Evolutionary conservation across 352 stramenopile genomes (phyloP).

Genomic region (Pythium dissotocum): DNA sequence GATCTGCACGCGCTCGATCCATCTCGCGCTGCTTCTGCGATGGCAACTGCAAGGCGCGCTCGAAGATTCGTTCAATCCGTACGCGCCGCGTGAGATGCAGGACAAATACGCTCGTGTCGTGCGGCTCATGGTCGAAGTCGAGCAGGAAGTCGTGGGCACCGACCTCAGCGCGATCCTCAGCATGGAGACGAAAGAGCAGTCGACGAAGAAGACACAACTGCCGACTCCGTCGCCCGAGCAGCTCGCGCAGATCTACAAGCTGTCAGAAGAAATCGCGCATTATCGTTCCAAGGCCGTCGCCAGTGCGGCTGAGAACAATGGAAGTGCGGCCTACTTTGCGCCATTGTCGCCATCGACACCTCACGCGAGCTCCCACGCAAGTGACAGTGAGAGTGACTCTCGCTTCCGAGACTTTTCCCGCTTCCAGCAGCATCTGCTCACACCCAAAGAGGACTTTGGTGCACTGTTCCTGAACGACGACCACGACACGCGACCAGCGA

Average conservation of each 20-base stretch:
- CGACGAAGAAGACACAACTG: constrained; percentile 55
- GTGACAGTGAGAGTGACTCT: constrained; percentile 54
- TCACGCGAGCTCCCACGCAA: constrained; percentile 18
- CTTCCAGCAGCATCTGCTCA: constrained; percentile 87
- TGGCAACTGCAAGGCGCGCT: constrained; percentile 88
- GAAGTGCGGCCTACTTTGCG: constrained; percentile 33
- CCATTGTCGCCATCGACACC: constrained; percentile 39
- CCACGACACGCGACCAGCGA: constrained; percentile 10
- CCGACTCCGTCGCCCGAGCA: constrained; percentile 86
- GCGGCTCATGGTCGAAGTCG: constrained; percentile 84
- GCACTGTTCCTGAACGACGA: constrained; percentile 25
- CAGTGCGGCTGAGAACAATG: constrained; percentile 23
- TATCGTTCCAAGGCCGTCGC: constrained; percentile 60
- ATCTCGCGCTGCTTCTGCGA: constrained; percentile 78
- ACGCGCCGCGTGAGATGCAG: constrained; percentile 81
- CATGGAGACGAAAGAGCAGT: constrained; percentile 41
- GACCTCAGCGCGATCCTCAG: constrained; percentile 68
- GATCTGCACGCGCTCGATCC: constrained; percentile 85
- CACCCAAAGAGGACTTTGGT: constrained; percentile 64
- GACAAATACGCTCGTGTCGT: constrained; percentile 86
- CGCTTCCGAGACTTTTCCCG: constrained; percentile 84
- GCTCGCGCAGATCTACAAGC: constrained; percentile 74
- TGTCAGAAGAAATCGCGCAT: constrained; percentile 73
- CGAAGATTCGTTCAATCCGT: constrained; percentile 79
- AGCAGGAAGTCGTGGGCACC: constrained; percentile 78